Evolutionary conservation across 441 rosid species (phyloP).

Genomic region (Croton setiger): DNA sequence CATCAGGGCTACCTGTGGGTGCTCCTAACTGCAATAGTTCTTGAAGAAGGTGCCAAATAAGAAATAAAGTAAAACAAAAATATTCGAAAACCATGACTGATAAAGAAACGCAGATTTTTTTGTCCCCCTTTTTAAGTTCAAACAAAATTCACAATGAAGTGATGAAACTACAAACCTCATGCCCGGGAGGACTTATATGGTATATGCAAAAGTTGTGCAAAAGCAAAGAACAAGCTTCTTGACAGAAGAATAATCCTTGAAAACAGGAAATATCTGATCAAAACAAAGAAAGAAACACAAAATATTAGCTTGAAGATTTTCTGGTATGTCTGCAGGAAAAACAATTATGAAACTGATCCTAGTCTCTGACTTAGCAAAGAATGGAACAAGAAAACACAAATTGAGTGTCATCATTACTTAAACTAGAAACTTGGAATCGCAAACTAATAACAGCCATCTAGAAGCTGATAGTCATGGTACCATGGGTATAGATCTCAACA

Average conservation of each 20-base stretch:
- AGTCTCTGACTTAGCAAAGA: not conserved
- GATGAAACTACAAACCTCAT: conserved; percentile 67
- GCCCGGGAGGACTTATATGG: conserved; percentile 95
- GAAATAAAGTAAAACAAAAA: conserved; percentile 32
- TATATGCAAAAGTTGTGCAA: conserved; percentile 94
- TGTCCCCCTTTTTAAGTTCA: not conserved
- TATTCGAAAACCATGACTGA: conserved; percentile 10
- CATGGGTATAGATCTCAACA: too few relatives aligned
- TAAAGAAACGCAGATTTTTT: not conserved
- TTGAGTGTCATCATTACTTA: conserved; percentile 1
- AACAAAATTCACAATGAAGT: conserved; percentile 7
- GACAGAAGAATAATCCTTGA: conserved; percentile 87
- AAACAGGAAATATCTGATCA: conserved; percentile 82
- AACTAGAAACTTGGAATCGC: not conserved
- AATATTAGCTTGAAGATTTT: too few relatives aligned
- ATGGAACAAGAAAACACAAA: not conserved
- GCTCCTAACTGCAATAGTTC: conserved; percentile 96
- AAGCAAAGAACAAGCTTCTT: conserved; percentile 87
- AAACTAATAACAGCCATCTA: not conserved
- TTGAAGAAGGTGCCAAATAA: conserved; percentile 52
- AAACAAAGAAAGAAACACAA: conserved; percentile 8
- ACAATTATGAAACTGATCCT: not conserved
- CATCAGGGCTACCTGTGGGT: conserved; percentile 50
- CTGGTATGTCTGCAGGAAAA: not conserved
- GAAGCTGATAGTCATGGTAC: not conserved